Percentiles rank a stretch among this genome's conserved stretches.
Evolutionary conservation across 106 monocot species (phyloP).

Genomic region (Allium fistulosum): DNA sequence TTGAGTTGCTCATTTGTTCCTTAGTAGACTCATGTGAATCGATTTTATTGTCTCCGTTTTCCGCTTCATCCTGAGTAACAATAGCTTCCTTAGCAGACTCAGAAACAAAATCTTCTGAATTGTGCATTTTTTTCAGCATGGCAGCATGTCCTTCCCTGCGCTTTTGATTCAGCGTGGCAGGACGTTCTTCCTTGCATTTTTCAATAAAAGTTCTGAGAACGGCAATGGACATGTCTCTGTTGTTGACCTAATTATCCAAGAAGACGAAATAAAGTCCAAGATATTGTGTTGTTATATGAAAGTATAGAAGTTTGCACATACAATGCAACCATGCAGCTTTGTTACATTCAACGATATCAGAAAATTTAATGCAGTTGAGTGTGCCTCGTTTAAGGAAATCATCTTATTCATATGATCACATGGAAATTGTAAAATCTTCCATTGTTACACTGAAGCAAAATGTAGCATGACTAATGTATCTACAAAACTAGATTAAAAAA

Average conservation of each 20-base stretch:
- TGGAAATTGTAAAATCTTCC: no score
- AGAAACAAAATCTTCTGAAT: conserved; percentile 15
- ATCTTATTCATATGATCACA: no score
- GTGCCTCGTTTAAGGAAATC: no score
- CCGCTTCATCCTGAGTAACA: conserved; percentile 15
- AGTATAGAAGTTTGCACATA: neutral
- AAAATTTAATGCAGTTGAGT: no score
- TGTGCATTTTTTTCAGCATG: conserved; percentile 38
- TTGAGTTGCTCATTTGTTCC: conserved; percentile 10
- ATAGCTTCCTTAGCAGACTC: conserved; percentile 8
- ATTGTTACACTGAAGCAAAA: no score
- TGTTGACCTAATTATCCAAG: conserved; percentile 62
- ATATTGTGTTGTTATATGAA: neutral
- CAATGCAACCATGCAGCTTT: no score
- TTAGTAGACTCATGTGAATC: conserved; percentile 5
- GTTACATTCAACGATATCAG: no score
- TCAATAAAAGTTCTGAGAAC: conserved; percentile 67
- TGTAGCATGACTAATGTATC: no score
- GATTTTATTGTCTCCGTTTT: conserved; percentile 18
- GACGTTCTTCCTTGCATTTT: conserved; percentile 78
- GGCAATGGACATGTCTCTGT: conserved; percentile 95
- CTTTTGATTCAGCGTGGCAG: conserved; percentile 27
- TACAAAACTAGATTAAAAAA: no score
- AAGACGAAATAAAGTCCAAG: neutral
- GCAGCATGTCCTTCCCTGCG: conserved; percentile 65